Evolutionary conservation across 2,329 filamentous ascomycete genomes (phyloP).

Genomic region (Chaetomiaceae sp.): DNA sequence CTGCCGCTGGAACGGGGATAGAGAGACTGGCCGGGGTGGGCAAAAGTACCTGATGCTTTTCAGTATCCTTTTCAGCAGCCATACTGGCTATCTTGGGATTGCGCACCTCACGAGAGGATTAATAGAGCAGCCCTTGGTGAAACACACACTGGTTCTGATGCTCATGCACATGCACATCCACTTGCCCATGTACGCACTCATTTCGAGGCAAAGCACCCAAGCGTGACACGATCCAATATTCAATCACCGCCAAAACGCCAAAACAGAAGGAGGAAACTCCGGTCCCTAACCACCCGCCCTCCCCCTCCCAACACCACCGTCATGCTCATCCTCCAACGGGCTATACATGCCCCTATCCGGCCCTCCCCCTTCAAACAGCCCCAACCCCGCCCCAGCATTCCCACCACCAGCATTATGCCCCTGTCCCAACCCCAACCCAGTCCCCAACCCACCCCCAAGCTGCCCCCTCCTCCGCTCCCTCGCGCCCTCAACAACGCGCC

Average conservation of each 20-base stretch:
- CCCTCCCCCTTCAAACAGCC: background rate
- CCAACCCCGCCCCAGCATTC: background rate
- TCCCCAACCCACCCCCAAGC: background rate
- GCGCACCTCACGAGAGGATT: background rate
- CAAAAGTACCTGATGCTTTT: conserved; percentile 4
- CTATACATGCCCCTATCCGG: conserved; percentile 8
- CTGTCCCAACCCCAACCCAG: background rate
- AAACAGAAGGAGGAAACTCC: background rate
- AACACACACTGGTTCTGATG: too few species aligned
- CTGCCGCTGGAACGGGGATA: background rate
- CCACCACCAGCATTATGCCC: background rate
- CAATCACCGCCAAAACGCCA: background rate
- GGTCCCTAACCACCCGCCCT: background rate
- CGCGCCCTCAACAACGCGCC: conserved; percentile 32
- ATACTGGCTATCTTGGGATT: background rate
- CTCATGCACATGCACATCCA: too few species aligned
- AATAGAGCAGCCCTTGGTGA: background rate
- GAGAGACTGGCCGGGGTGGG: background rate
- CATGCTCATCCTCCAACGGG: conserved; percentile 5
- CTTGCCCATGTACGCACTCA: too few species aligned
- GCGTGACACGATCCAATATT: too few species aligned
- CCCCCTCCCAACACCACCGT: background rate
- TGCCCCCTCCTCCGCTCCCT: background rate
- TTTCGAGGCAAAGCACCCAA: too few species aligned
- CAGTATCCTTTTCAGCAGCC: background rate